Percentiles rank a stretch among this genome's conserved stretches.
Conservation (phyloP, 2,329 filamentous ascomycete species). For the Colletotrichum tabaci region DNA sequence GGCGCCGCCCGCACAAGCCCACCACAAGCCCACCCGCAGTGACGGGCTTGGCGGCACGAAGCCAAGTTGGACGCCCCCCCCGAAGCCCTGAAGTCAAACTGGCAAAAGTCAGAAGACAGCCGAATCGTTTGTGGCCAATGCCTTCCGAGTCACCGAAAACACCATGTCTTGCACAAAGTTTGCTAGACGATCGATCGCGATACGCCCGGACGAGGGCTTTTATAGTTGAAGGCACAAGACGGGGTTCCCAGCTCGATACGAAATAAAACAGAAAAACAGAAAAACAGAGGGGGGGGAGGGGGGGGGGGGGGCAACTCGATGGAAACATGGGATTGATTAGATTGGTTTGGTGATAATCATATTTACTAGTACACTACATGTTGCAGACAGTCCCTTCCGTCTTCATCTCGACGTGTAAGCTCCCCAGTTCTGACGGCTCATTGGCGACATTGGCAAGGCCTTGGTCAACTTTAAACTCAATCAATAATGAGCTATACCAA, state of each 20-base stretch:
- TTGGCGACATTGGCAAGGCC: not conserved
- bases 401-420: slow-evolving; percentile 23
- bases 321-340: not conserved
- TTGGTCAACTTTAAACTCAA: too few relatives aligned
- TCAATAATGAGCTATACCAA: not conserved
- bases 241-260: not conserved
- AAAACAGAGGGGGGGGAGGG: not conserved
- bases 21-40: slow-evolving; percentile 24
- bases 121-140: too few relatives aligned
- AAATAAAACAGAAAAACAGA: not conserved
- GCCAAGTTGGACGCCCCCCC: slow-evolving; percentile 24
- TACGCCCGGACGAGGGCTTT: not conserved
- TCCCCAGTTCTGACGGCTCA: slow-evolving; percentile 11
- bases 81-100: slow-evolving; percentile 15
- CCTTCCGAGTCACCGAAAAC: not conserved
- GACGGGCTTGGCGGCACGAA: slow-evolving; percentile 32
- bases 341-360: not conserved
- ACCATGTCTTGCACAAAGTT: not conserved
- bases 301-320: not conserved
- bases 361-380: too few relatives aligned
- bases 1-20: slow-evolving; percentile 12
- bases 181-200: not conserved
- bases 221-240: not conserved
- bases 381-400: not conserved
- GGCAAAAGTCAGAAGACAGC: not conserved